These are phyloP conservation scores for Mycena albidolilacea DNA, from an alignment of 768 basidiomycete species.

Conservation along the genomic window DNA sequence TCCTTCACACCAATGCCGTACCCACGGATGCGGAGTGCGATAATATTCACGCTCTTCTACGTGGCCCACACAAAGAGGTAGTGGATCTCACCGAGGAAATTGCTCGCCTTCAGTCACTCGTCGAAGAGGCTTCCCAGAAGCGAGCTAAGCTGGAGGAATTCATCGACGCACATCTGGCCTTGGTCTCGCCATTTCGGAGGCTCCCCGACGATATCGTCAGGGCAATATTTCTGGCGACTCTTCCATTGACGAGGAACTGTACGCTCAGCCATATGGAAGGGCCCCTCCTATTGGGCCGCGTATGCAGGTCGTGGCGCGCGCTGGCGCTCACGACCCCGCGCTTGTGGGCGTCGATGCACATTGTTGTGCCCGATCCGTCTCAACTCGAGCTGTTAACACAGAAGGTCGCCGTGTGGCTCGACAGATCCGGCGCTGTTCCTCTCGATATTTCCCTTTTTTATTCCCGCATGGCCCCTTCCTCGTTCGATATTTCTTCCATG, in stretches of 20 bases:
- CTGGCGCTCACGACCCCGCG: not conserved
- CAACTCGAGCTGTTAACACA: not conserved
- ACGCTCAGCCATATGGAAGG: not conserved
- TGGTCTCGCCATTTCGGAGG: not conserved
- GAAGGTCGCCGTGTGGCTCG: not conserved
- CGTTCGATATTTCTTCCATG: not conserved
- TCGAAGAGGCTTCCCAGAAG: not conserved
- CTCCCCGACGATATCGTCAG: not conserved
- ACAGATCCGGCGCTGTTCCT: not conserved
- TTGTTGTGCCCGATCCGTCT: not conserved
- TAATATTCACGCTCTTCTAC: not conserved
- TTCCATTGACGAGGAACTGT: not conserved
- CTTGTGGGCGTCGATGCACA: not conserved
- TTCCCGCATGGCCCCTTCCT: not conserved
- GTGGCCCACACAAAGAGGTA: not conserved
- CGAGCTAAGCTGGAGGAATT: not conserved
- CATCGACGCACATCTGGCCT: not conserved
- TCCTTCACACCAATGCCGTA: not conserved
- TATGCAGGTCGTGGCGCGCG: not conserved
- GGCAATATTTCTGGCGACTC: not conserved
- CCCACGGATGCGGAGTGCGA: conserved; percentile 1
- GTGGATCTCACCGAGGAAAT: not conserved
- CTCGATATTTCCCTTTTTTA: not conserved
- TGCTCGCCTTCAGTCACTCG: not conserved
- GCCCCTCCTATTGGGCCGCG: not conserved